A percentile compares a stretch with the other conserved stretches of the same genome.
Evolutionary conservation across 495 filamentous ascomycete genomes (phyloP).

Genomic region (Hyphodiscus hymeniophilus): DNA sequence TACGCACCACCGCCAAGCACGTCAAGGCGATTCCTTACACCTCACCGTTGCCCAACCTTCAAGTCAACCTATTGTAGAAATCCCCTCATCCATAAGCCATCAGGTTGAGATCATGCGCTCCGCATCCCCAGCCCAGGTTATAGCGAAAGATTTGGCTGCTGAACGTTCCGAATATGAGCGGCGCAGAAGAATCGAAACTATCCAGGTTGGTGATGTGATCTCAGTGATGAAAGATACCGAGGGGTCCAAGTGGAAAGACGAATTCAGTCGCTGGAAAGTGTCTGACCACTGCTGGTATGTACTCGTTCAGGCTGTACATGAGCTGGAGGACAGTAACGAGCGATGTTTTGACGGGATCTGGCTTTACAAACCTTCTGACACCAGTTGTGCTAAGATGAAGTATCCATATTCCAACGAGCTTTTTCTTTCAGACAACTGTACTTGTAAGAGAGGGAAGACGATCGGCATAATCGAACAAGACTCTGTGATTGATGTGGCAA

Average conservation of each 20-base stretch:
- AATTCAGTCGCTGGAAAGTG: constrained; percentile 26
- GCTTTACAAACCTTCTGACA: constrained; percentile 63
- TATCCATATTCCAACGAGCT: constrained; percentile 65
- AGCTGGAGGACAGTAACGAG: constrained; percentile 24
- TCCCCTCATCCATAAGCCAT: neutral
- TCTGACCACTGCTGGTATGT: constrained; percentile 50
- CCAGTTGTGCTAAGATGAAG: constrained; percentile 49
- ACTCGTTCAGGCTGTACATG: constrained; percentile 50
- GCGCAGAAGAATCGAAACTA: constrained; percentile 2
- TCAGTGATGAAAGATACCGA: constrained; percentile 33
- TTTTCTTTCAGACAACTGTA: constrained; percentile 71
- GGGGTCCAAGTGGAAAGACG: constrained; percentile 46
- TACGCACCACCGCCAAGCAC: constrained; percentile 12
- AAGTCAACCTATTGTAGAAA: neutral
- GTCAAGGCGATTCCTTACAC: constrained; percentile 5
- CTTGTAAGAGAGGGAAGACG: too few species aligned
- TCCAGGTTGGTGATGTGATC: constrained; percentile 43
- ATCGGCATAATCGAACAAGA: constrained; percentile 33
- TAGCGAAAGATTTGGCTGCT: neutral
- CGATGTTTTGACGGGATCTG: constrained; percentile 54
- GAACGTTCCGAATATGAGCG: too few species aligned
- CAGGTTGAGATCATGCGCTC: neutral
- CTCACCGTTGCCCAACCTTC: neutral
- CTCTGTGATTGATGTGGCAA: constrained; percentile 44
- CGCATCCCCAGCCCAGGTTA: neutral